Conservation (phyloP, 768 basidiomycete species). For the Solioccasus polychromus region DNA sequence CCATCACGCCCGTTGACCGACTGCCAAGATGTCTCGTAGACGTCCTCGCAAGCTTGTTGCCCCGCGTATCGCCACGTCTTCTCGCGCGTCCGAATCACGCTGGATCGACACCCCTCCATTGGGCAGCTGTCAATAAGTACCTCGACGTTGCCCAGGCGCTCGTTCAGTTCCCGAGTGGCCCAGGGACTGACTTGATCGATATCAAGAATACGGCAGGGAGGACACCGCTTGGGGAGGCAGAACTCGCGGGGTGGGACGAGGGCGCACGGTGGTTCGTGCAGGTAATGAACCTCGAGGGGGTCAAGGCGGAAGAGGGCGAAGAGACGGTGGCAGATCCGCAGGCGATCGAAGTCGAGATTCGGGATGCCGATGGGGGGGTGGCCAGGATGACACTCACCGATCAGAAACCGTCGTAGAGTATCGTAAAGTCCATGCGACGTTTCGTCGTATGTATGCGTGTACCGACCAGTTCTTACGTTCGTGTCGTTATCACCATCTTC, state of each 20-base stretch:
- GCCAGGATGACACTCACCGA: constrained; percentile 55
- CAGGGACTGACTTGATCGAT: constrained; percentile 69
- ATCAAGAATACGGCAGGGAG: constrained; percentile 70
- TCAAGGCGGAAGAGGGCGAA: constrained; percentile 31
- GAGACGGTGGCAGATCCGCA: constrained; percentile 32
- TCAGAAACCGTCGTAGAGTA: background rate
- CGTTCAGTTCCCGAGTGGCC: constrained; percentile 53
- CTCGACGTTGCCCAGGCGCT: constrained; percentile 58
- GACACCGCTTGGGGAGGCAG: constrained; percentile 80
- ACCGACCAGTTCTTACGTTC: too few relatives aligned
- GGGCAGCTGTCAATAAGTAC: constrained; percentile 86
- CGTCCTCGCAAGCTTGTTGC: constrained; percentile 69
- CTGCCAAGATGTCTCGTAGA: constrained; percentile 57
- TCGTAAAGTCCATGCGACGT: background rate
- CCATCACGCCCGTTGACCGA: too few relatives aligned
- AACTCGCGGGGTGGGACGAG: constrained; percentile 77
- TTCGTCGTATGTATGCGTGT: background rate
- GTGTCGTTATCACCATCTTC: too few relatives aligned
- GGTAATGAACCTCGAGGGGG: constrained; percentile 71
- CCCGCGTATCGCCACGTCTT: constrained; percentile 51
- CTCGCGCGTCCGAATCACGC: constrained; percentile 63
- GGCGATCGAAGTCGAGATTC: constrained; percentile 65
- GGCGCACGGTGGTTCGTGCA: constrained; percentile 80
- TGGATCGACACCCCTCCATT: constrained; percentile 84
- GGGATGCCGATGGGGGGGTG: constrained; percentile 67